Conservation (phyloP, 2,329 filamentous ascomycete species). For the Penicillium sp. region DNA sequence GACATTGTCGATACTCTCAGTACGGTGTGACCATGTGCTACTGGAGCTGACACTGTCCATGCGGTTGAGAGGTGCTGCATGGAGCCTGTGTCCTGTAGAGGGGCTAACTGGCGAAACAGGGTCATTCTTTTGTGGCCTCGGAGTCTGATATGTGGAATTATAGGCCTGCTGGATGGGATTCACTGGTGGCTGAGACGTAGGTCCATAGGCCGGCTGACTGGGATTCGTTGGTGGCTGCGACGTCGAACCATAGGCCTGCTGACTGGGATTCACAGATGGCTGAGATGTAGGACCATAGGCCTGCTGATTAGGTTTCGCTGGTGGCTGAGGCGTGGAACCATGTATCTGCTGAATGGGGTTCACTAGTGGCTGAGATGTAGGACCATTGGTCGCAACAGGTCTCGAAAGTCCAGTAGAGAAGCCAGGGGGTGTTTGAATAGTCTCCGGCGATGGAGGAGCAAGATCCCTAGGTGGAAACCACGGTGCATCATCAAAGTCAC, state of each 20-base stretch:
- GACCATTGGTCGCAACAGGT: slow-evolving; percentile 3
- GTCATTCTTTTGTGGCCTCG: slow-evolving; percentile 3
- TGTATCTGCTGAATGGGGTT: slow-evolving; percentile 7
- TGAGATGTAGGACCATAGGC: slow-evolving; percentile 2
- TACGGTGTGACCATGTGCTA: slow-evolving; percentile 26
- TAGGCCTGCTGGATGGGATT: slow-evolving; percentile 8
- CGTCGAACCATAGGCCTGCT: neutral
- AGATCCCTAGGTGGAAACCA: slow-evolving; percentile 22
- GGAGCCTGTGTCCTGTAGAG: slow-evolving; percentile 11
- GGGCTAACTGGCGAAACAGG: slow-evolving; percentile 27
- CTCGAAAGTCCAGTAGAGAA: slow-evolving; percentile 9
- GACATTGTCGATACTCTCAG: slow-evolving; percentile 44
- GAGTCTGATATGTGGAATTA: slow-evolving; percentile 7
- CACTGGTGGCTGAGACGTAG: slow-evolving; percentile 4
- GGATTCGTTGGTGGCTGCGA: slow-evolving; percentile 12
- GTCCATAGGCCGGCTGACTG: slow-evolving; percentile 3
- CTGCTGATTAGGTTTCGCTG: slow-evolving; percentile 8
- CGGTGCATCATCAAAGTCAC: slow-evolving; percentile 38
- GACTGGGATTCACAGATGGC: slow-evolving; percentile 8
- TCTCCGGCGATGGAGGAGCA: slow-evolving; percentile 6
- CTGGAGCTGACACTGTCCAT: slow-evolving; percentile 32
- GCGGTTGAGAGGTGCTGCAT: slow-evolving; percentile 19
- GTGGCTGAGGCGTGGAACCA: slow-evolving; percentile 5
- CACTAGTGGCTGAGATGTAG: neutral
- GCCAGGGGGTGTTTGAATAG: slow-evolving; percentile 12